Evolutionary conservation across 306 rosid species (phyloP).

Genomic region (Vachellia pachyceras): DNA sequence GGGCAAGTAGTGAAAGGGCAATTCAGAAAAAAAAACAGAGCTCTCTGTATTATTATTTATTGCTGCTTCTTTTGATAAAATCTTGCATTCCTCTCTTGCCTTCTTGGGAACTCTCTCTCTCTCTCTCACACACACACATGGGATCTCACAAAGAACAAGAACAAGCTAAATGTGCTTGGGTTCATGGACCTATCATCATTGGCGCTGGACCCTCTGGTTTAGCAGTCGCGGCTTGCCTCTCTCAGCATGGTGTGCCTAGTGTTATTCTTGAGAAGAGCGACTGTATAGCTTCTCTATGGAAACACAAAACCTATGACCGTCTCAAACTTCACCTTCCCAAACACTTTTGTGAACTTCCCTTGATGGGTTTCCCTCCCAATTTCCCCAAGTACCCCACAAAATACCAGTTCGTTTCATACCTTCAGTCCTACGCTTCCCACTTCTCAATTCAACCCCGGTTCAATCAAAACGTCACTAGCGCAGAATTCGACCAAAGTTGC

Average conservation of each 20-base stretch:
- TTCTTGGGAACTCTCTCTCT: constrained; percentile 18
- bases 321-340: constrained; percentile 95
- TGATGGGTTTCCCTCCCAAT: constrained; percentile 62
- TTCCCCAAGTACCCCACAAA: constrained; percentile 89
- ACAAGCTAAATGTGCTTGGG: constrained; percentile 42
- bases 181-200: constrained; percentile 75
- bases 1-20: constrained; percentile 12
- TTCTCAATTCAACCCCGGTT: constrained; percentile 71
- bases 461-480: constrained; percentile 62
- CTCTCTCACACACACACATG: constrained; percentile 45
- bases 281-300: constrained; percentile 91
- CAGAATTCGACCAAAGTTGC: constrained; percentile 50
- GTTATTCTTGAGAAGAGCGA: constrained; percentile 72
- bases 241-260: constrained; percentile 54
- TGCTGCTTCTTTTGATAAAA: not conserved
- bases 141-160: constrained; percentile 54
- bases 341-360: constrained; percentile 79
- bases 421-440: constrained; percentile 72
- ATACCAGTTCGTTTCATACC: constrained; percentile 75
- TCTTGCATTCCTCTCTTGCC: not conserved
- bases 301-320: constrained; percentile 75
- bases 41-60: not conserved
- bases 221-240: constrained; percentile 85
- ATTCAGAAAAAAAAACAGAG: constrained; percentile 4
- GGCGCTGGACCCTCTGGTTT: constrained; percentile 99